Conservation (phyloP, 2,329 filamentous ascomycete species). For the Aspergillus candidus region DNA sequence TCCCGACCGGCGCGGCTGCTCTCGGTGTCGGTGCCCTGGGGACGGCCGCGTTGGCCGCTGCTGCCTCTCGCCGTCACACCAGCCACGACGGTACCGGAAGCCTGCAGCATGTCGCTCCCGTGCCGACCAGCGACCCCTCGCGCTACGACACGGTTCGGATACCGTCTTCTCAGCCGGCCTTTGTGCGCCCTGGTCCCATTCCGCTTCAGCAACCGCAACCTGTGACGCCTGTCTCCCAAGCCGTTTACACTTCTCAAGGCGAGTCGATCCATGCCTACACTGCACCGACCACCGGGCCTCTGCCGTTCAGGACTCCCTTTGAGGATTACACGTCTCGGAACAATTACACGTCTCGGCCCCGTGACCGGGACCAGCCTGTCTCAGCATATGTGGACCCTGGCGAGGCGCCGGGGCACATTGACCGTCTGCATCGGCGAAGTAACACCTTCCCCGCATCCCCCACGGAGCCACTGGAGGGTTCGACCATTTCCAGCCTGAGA, state of each 20-base stretch:
- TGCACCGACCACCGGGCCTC: conserved; percentile 35
- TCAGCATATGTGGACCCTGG: conserved; percentile 7
- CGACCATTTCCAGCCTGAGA: conserved; percentile 19
- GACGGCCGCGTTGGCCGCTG: conserved; percentile 37
- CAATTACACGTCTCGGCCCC: conserved; percentile 11
- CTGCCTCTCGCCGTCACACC: conserved; percentile 28
- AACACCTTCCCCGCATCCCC: conserved; percentile 44
- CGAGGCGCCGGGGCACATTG: conserved; percentile 3
- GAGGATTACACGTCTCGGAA: conserved; percentile 13
- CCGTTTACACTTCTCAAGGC: conserved; percentile 53
- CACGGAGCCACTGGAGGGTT: conserved; percentile 23
- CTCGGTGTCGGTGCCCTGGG: conserved; percentile 39
- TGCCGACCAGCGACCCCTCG: conserved; percentile 60
- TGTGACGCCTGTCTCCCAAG: conserved; percentile 63
- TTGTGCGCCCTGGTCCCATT: conserved; percentile 52
- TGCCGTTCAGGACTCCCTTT: conserved; percentile 8
- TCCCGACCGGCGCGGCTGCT: conserved; percentile 31
- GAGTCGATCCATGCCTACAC: conserved; percentile 36
- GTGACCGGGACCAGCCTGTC: conserved; percentile 8
- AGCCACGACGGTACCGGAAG: conserved; percentile 35
- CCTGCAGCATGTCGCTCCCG: conserved; percentile 57
- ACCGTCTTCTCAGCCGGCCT: conserved; percentile 23
- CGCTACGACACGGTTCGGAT: conserved; percentile 51
- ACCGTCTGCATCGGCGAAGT: conserved; percentile 30
- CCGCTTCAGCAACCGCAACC: conserved; percentile 83